Evolutionary conservation across 495 filamentous ascomycete genomes (phyloP).

Genomic region (Hypoxylon trugodes): DNA sequence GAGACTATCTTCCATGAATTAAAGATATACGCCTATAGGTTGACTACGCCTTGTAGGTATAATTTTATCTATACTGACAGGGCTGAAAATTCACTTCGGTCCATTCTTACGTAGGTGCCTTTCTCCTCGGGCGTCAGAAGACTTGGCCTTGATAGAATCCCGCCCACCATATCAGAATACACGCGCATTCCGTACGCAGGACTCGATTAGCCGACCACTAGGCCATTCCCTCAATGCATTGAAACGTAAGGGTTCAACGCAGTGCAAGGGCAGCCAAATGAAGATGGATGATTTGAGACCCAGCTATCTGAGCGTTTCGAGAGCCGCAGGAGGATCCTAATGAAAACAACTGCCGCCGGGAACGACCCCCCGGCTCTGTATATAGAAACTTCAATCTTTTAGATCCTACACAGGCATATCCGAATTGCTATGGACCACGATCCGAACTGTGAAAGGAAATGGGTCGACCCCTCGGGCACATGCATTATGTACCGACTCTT

Average conservation of each 20-base stretch:
- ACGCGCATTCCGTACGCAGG: not conserved
- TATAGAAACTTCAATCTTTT: slow-evolving; percentile 27
- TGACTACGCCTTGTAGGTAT: slow-evolving; percentile 17
- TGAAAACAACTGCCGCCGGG: slow-evolving; percentile 25
- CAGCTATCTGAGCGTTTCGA: slow-evolving; percentile 26
- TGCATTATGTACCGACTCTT: slow-evolving; percentile 28
- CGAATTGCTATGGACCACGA: slow-evolving; percentile 11
- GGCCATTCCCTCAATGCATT: slow-evolving; percentile 18
- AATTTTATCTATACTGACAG: slow-evolving; percentile 25
- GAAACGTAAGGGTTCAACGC: slow-evolving; percentile 24
- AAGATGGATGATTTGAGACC: slow-evolving; percentile 9
- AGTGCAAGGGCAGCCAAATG: slow-evolving; percentile 12
- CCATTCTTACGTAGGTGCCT: not conserved
- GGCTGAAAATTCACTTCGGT: slow-evolving; percentile 12
- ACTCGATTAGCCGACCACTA: not conserved
- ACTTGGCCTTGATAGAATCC: not conserved
- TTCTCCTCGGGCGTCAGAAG: not conserved
- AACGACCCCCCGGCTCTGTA: slow-evolving; percentile 16
- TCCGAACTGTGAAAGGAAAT: slow-evolving; percentile 24
- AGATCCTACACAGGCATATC: slow-evolving; percentile 20
- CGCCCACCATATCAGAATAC: slow-evolving; percentile 6
- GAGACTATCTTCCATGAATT: not conserved
- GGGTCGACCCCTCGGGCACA: slow-evolving; percentile 21
- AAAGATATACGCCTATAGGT: not conserved
- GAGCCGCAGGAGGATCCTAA: slow-evolving; percentile 31